A percentile compares a stretch with the other conserved stretches of the same genome.
phyloP scores from a whole-genome alignment of 2,329 filamentous ascomycete species.

The Penicillium paneum region DNA sequence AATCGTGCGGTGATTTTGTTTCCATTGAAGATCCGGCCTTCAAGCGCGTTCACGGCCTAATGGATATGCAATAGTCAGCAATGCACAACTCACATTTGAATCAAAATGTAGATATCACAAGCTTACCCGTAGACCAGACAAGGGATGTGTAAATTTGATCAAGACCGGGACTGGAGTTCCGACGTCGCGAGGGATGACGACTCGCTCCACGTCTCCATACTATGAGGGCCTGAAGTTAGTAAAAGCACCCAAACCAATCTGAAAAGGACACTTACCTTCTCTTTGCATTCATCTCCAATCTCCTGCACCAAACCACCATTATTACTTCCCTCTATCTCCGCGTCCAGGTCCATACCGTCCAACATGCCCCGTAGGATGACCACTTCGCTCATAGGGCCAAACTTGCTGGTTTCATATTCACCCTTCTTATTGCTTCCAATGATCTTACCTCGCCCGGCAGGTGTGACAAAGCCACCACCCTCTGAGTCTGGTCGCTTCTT shows the following conservation, averaged over 20 bases:
- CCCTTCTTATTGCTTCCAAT: constrained; percentile 67
- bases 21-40: constrained; percentile 83
- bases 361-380: constrained; percentile 83
- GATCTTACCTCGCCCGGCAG: constrained; percentile 71
- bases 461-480: constrained; percentile 72
- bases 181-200: constrained; percentile 67
- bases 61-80: constrained; percentile 1
- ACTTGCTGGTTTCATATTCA: constrained; percentile 51
- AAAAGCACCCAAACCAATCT: not conserved
- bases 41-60: constrained; percentile 82
- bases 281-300: constrained; percentile 88
- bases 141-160: constrained; percentile 82
- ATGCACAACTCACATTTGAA: not conserved
- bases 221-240: constrained; percentile 32
- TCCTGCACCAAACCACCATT: constrained; percentile 74
- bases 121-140: constrained; percentile 79
- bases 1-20: constrained; percentile 80
- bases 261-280: constrained; percentile 56
- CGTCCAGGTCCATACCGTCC: constrained; percentile 73
- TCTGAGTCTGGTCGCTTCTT: constrained; percentile 75
- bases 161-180: constrained; percentile 66
- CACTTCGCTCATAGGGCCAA: constrained; percentile 75
- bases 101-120: not conserved
- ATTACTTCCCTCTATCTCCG: constrained; percentile 66
- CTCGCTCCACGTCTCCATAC: constrained; percentile 79